These are phyloP conservation scores for Pythium aphanidermatum DNA, from an alignment of 352 stramenopile species.

Conservation along the genomic window DNA sequence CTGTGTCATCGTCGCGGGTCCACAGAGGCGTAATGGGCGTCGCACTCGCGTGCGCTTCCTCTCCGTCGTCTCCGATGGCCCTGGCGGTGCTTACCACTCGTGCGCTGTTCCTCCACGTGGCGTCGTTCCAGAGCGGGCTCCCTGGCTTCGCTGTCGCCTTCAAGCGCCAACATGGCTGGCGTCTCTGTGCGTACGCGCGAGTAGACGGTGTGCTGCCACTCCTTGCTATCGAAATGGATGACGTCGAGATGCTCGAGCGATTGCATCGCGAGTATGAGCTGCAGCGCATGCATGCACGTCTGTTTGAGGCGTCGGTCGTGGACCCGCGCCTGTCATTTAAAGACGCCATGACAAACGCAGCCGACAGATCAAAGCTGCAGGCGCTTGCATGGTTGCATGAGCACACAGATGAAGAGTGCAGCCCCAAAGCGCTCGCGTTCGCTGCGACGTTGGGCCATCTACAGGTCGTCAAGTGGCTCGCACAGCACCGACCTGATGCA, in stretches of 20 bases:
- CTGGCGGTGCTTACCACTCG: background rate
- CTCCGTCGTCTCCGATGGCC: background rate
- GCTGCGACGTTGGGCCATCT: background rate
- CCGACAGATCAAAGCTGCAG: background rate
- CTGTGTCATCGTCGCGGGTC: no score
- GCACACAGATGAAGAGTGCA: background rate
- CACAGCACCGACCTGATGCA: background rate
- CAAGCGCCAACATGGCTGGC: background rate
- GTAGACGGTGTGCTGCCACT: background rate
- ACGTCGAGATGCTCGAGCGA: constrained; percentile 1
- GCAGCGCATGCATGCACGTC: background rate
- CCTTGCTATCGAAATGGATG: background rate
- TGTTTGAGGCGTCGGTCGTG: background rate
- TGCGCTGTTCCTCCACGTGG: background rate
- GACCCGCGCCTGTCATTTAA: background rate
- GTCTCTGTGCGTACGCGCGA: background rate
- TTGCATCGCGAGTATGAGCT: background rate
- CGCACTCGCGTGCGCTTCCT: background rate
- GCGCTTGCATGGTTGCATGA: background rate
- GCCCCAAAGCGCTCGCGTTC: background rate
- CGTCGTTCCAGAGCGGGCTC: constrained; percentile 1
- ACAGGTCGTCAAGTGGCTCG: constrained; percentile 1
- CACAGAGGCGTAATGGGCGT: no score
- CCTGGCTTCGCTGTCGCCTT: background rate
- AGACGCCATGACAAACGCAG: background rate